phyloP scores from a whole-genome alignment of 495 filamentous ascomycete genomes.

The Daldinia grandis region DNA sequence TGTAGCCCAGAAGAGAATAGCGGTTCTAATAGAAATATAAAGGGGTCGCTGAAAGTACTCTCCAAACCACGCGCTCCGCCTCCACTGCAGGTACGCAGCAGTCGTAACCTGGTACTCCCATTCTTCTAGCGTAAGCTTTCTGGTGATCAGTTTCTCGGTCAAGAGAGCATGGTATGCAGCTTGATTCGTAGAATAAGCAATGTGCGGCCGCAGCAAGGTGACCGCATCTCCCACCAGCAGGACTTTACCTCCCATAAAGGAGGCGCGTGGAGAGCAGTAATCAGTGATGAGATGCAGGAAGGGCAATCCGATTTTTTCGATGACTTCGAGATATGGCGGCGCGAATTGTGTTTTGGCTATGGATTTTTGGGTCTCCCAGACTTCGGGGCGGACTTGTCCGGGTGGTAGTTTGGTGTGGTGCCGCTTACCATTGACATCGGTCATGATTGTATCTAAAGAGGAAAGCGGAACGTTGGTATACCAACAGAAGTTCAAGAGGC shows the following conservation, averaged over 20 bases:
- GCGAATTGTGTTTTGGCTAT: neutral
- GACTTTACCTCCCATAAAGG: slow-evolving; percentile 56
- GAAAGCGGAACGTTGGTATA: slow-evolving; percentile 57
- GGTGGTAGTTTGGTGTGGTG: neutral
- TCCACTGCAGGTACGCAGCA: neutral
- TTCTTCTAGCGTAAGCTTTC: neutral
- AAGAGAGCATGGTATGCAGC: neutral
- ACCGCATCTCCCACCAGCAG: slow-evolving; percentile 62
- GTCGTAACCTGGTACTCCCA: neutral
- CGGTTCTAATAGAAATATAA: neutral
- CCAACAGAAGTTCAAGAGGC: slow-evolving; percentile 62
- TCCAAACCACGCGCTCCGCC: neutral
- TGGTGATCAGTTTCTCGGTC: neutral
- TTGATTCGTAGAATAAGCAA: slow-evolving; percentile 1
- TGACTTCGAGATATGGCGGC: neutral
- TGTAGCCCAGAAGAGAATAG: neutral
- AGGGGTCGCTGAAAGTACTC: neutral
- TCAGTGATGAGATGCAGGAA: slow-evolving; percentile 63
- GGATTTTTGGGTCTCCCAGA: neutral
- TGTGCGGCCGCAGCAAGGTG: slow-evolving; percentile 28
- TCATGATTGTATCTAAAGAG: neutral
- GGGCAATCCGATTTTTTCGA: slow-evolving; percentile 16
- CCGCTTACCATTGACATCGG: neutral
- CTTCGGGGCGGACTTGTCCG: neutral
- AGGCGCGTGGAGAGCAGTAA: slow-evolving; percentile 50